Conservation (phyloP, 2,329 filamentous ascomycete species). For the Aureobasidium musti region DNA sequence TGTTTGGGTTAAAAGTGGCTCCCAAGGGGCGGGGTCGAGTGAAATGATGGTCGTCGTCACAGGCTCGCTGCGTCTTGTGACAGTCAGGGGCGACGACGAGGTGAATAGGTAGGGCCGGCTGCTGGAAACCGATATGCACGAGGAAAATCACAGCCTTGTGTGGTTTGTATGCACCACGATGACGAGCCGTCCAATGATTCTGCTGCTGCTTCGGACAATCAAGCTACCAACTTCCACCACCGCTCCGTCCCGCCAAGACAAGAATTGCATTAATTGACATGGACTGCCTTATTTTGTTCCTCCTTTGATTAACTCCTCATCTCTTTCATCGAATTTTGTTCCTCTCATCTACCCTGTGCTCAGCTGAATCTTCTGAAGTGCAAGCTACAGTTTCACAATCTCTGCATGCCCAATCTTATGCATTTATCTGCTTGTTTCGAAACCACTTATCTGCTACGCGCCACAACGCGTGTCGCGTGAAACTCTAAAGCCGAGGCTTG, state of each 20-base stretch:
- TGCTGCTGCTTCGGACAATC: slow-evolving; percentile 8
- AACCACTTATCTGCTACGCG: background rate
- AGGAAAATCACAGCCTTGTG: slow-evolving; percentile 5
- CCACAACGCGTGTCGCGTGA: slow-evolving; percentile 14
- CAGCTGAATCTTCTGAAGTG: background rate
- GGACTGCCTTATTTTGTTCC: slow-evolving; percentile 12
- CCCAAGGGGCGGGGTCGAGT: slow-evolving; percentile 22
- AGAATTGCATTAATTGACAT: background rate
- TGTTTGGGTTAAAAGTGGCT: slow-evolving; percentile 10
- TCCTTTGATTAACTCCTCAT: background rate
- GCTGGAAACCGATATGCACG: slow-evolving; percentile 4
- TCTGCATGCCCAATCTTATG: background rate
- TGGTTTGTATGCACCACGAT: slow-evolving; percentile 8
- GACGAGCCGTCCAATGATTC: slow-evolving; percentile 18
- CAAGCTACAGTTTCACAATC: background rate
- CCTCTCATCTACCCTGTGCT: background rate
- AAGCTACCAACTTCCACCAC: background rate
- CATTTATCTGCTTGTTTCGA: slow-evolving; percentile 9
- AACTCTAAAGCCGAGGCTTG: slow-evolving; percentile 18
- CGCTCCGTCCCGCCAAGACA: background rate
- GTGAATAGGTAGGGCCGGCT: background rate
- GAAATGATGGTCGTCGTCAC: slow-evolving; percentile 3
- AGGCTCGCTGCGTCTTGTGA: slow-evolving; percentile 1
- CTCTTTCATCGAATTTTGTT: background rate
- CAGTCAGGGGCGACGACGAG: slow-evolving; percentile 4